phyloP scores from a whole-genome alignment of 495 filamentous ascomycete species.

The Bryoglossum gracile region DNA sequence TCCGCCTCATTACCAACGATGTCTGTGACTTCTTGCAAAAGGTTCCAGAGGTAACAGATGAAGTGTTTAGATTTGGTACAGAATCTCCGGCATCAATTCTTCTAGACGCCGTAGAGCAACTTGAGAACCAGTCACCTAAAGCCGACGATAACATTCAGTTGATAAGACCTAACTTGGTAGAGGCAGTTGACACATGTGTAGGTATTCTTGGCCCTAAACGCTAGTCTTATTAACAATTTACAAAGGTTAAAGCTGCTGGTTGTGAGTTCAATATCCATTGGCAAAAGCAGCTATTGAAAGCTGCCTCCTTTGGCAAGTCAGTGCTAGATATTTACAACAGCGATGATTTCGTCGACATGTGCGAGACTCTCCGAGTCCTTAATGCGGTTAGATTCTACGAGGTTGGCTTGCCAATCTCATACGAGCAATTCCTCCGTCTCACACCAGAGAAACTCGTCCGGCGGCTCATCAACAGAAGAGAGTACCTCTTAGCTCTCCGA shows the following conservation, averaged over 20 bases:
- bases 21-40: constrained; percentile 93
- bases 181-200: constrained; percentile 84
- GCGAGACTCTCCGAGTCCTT: constrained; percentile 83
- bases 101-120: constrained; percentile 82
- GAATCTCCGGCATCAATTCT: constrained; percentile 82
- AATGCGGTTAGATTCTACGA: constrained; percentile 88
- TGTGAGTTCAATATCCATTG: constrained; percentile 83
- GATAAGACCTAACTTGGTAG: constrained; percentile 75
- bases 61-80: constrained; percentile 82
- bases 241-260: constrained; percentile 75
- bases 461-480: constrained; percentile 77
- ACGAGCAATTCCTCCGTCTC: constrained; percentile 81
- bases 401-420: constrained; percentile 84
- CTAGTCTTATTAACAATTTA: constrained; percentile 4
- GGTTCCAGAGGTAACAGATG: constrained; percentile 79
- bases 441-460: constrained; percentile 81
- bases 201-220: constrained; percentile 3
- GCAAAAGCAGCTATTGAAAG: constrained; percentile 93
- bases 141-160: constrained; percentile 96
- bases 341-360: constrained; percentile 98
- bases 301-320: constrained; percentile 94
- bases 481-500: constrained; percentile 85
- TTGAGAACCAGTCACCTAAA: constrained; percentile 91
- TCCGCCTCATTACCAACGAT: constrained; percentile 81
- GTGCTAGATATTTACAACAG: constrained; percentile 94